phyloP scores from a whole-genome alignment of 805 yeast genomes.

The Candida caryicola region DNA sequence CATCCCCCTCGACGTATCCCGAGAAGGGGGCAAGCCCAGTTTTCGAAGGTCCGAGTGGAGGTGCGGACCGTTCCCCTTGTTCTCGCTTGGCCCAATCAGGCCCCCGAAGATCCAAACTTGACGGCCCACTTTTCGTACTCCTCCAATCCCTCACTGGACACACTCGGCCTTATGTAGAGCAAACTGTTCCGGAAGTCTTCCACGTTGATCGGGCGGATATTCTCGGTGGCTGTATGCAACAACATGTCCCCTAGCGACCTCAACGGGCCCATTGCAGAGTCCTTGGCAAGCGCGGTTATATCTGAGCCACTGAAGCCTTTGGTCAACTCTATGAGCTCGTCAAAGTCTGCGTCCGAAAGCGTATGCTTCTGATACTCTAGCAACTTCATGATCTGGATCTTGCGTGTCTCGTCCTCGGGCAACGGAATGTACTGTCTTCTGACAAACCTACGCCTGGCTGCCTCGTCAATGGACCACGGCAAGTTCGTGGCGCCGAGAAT shows the following conservation, averaged over 20 bases:
- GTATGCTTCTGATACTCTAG: constrained; percentile 71
- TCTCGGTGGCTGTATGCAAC: constrained; percentile 63
- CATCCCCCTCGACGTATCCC: too few species aligned
- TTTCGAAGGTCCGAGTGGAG: too few species aligned
- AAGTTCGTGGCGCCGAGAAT: constrained; percentile 93
- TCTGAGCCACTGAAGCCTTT: constrained; percentile 91
- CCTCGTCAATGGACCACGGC: constrained; percentile 98
- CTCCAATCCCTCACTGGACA: constrained; percentile 72
- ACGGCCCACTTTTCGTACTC: constrained; percentile 88
- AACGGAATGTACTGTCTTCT: constrained; percentile 90
- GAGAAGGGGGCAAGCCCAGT: too few species aligned
- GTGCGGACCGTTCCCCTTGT: too few species aligned
- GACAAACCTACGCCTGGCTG: constrained; percentile 90
- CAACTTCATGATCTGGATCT: constrained; percentile 65
- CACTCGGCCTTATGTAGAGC: constrained; percentile 82
- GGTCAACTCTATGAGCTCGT: constrained; percentile 60
- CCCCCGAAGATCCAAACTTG: constrained; percentile 85
- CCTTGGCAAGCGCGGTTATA: constrained; percentile 89
- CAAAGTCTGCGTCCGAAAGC: constrained; percentile 60
- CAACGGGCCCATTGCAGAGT: constrained; percentile 97
- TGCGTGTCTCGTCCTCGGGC: constrained; percentile 83
- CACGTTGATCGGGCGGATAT: constrained; percentile 71
- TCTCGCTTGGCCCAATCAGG: too few species aligned
- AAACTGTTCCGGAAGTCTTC: constrained; percentile 75
- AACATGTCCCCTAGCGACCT: constrained; percentile 85